A percentile compares a stretch with the other conserved stretches of the same genome.
phyloP scores from a whole-genome alignment of 1,284 basidiomycete genomes.

The Paramarasmius palmivorus region DNA sequence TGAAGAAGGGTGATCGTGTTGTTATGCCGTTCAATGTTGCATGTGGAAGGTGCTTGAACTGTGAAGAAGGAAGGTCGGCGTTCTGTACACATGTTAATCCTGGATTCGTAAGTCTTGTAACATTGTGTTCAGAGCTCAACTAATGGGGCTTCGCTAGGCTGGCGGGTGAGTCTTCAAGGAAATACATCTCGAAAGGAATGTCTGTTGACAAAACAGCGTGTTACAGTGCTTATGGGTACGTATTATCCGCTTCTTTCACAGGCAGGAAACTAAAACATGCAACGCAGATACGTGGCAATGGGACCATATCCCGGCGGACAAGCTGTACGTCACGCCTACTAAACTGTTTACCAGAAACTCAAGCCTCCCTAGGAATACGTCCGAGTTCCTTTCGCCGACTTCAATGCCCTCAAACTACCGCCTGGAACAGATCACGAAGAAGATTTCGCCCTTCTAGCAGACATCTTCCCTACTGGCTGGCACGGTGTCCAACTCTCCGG shows the following conservation, averaged over 20 bases:
- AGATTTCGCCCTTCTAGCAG: constrained; percentile 55
- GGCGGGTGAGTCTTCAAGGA: constrained; percentile 34
- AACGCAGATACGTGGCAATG: constrained; percentile 49
- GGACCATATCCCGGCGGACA: constrained; percentile 47
- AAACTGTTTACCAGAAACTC: neutral
- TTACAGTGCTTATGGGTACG: constrained; percentile 42
- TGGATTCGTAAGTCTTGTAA: constrained; percentile 44
- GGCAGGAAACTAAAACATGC: neutral
- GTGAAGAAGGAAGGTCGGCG: constrained; percentile 49
- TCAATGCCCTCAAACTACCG: constrained; percentile 51
- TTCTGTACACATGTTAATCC: constrained; percentile 58
- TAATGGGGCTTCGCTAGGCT: constrained; percentile 35
- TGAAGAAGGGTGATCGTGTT: constrained; percentile 52
- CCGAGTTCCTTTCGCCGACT: constrained; percentile 53
- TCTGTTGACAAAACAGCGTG: too few species aligned
- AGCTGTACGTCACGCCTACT: neutral
- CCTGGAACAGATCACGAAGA: constrained; percentile 52
- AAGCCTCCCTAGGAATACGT: constrained; percentile 43
- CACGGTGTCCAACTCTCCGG: constrained; percentile 53
- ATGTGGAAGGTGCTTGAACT: constrained; percentile 54
- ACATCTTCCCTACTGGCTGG: constrained; percentile 58
- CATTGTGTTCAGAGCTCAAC: neutral
- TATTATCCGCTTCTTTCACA: neutral
- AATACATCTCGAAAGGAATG: neutral
- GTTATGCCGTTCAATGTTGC: constrained; percentile 60